Evolutionary conservation across 495 filamentous ascomycete species (phyloP).

Genomic region (Ramalina intermedia): DNA sequence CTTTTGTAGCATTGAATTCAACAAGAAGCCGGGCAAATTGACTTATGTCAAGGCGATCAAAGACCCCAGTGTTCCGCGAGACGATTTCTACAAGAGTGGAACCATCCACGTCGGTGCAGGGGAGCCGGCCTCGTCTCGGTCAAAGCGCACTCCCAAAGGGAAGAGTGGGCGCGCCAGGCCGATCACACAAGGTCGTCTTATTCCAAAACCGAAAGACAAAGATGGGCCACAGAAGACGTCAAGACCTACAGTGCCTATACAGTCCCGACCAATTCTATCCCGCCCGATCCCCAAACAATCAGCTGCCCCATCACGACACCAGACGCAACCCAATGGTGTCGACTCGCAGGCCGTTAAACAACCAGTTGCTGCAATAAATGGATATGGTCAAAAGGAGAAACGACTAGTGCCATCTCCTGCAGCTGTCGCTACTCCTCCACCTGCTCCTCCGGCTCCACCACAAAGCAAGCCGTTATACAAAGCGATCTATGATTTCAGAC

Average conservation of each 20-base stretch:
- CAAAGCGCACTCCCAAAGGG: constrained; percentile 68
- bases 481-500: constrained; percentile 71
- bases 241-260: not conserved
- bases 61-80: constrained; percentile 53
- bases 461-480: constrained; percentile 61
- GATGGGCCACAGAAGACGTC: not conserved
- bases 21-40: constrained; percentile 95
- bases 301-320: too few relatives aligned
- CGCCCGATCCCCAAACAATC: not conserved
- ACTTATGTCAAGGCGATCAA: constrained; percentile 76
- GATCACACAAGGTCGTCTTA: constrained; percentile 39
- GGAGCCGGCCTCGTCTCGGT: constrained; percentile 70
- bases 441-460: constrained; percentile 35
- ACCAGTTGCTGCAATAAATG: too few relatives aligned
- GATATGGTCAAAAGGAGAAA: too few relatives aligned
- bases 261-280: not conserved
- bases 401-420: too few relatives aligned
- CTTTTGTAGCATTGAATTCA: constrained; percentile 64
- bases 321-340: too few relatives aligned
- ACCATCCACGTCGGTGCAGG: constrained; percentile 76
- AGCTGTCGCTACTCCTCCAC: constrained; percentile 46
- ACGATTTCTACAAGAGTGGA: constrained; percentile 87
- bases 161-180: constrained; percentile 76
- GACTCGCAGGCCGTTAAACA: too few relatives aligned
- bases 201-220: constrained; percentile 4